Evolutionary conservation across 257 asterid genomes (phyloP), one percentile per base, ranked within the genome.

Genomic region (Verbena officinalis): DNA sequence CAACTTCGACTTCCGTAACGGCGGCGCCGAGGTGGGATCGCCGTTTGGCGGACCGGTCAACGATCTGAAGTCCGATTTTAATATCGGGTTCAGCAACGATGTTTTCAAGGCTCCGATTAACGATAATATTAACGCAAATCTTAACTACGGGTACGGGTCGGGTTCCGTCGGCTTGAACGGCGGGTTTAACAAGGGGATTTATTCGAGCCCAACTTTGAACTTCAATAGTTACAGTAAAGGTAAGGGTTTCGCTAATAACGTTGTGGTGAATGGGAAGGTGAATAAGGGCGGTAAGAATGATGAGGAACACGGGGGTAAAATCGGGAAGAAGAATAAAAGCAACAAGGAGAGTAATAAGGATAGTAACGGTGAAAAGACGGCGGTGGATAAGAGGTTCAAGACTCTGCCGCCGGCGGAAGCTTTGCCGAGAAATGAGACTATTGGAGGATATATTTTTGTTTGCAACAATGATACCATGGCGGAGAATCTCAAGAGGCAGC

Each of bases 381-480:
- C 69, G 30, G 80, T 81, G 55, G 99, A 94, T 57, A 94, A 94
- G 86, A 79, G 98, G 86, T 94, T 94, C 67, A 94, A 94, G 81
- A 90, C 99, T 38, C 70, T 94, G 64, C 99, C 99, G 12, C 91
- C 97, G 12, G 80, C 99, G 0, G 99, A 94, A 59, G 69, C 96
- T 6, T 22, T 94, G 83, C 96, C 98, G n/a, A 81, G 99, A 72
- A 86, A 90, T 63, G 99, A 94, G 73, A 90, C 92, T 0, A 81
- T 94, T 17, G 99, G 99, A 12, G 99, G 99, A 0, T 94, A 94
- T 72, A 94, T 94, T 24, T 94, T 94, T 59, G 99, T 94, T 5
- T 94, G 99, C 78, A 94, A 94, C 71, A 94, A 94, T 66, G 99
- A 94, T 76, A 94, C 99, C 31, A 94, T 94, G 97, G 84, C 88